Evolutionary conservation across 495 filamentous ascomycete genomes (phyloP).

Genomic region (Astrothelium macrocarpum): DNA sequence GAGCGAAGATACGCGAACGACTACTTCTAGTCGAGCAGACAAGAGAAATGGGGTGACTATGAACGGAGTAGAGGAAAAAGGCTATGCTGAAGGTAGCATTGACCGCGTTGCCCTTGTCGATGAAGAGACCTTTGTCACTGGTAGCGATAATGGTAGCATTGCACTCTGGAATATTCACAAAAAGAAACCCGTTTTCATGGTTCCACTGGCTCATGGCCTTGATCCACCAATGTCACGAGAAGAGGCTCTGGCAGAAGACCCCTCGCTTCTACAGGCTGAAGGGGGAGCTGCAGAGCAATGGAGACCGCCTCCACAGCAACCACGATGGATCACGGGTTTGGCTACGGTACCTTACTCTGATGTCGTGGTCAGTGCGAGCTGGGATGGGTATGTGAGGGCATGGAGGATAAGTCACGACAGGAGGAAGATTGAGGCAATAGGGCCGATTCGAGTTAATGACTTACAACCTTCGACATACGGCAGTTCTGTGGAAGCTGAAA

Average conservation of each 20-base stretch:
- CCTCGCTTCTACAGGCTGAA: constrained; percentile 15
- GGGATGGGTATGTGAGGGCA: constrained; percentile 81
- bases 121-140: constrained; percentile 83
- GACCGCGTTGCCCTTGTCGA: constrained; percentile 85
- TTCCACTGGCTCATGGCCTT: constrained; percentile 74
- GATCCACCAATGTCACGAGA: constrained; percentile 54
- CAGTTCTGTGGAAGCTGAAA: no score
- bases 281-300: constrained; percentile 38
- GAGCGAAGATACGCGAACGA: constrained; percentile 27
- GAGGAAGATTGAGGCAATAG: constrained; percentile 60
- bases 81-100: constrained; percentile 71
- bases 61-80: constrained; percentile 29
- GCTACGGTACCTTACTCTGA: constrained; percentile 79
- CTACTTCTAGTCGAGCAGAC: neutral
- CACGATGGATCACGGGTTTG: constrained; percentile 85
- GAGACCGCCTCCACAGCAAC: constrained; percentile 46
- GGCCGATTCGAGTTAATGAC: constrained; percentile 44
- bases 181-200: constrained; percentile 84
- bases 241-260: constrained; percentile 61
- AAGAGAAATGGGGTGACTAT: constrained; percentile 9
- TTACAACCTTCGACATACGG: neutral
- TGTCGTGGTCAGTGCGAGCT: constrained; percentile 78
- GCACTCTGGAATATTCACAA: constrained; percentile 85
- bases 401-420: constrained; percentile 82
- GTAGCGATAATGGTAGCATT: constrained; percentile 76